These are phyloP conservation scores for Penicillium sp. DNA, from an alignment of 2,329 filamentous ascomycete species.

Conservation along the genomic window DNA sequence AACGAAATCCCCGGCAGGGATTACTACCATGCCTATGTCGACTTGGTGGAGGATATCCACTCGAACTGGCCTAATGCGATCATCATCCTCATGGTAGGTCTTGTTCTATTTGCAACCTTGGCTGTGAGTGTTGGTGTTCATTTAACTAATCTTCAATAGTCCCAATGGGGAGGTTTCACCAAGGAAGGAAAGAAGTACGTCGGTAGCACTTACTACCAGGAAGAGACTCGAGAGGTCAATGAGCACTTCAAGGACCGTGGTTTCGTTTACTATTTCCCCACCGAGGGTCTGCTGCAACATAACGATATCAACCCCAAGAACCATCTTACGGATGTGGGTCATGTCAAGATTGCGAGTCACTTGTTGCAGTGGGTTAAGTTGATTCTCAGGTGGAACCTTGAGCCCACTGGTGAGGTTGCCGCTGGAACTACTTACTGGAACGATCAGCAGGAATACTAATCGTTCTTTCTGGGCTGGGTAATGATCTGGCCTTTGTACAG, in stretches of 20 bases:
- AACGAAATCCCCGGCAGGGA: conserved; percentile 42
- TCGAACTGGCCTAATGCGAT: conserved; percentile 42
- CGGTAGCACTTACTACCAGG: conserved; percentile 48
- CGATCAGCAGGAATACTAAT: conserved; percentile 46
- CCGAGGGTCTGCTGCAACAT: conserved; percentile 59
- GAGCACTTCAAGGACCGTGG: conserved; percentile 51
- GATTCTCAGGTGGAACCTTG: conserved; percentile 57
- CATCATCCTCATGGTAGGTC: conserved; percentile 41
- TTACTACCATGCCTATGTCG: conserved; percentile 43
- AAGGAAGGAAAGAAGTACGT: conserved; percentile 51
- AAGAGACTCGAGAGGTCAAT: conserved; percentile 53
- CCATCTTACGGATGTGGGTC: conserved; percentile 61
- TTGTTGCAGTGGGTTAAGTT: conserved; percentile 57
- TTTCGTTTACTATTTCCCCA: conserved; percentile 63
- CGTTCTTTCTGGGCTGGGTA: neutral
- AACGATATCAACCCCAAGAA: conserved; percentile 60
- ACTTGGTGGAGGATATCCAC: conserved; percentile 44
- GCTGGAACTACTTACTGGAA: conserved; percentile 56
- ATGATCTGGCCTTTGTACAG: neutral
- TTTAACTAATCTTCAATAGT: conserved; percentile 31
- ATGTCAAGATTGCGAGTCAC: conserved; percentile 61
- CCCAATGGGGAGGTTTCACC: conserved; percentile 56
- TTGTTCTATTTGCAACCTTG: neutral
- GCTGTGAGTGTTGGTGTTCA: neutral
- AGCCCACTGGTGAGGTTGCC: conserved; percentile 54